A percentile compares a stretch with the other conserved stretches of the same genome.
phyloP scores from a whole-genome alignment of 805 yeast genomes.

The Suhomyces faveliae region DNA sequence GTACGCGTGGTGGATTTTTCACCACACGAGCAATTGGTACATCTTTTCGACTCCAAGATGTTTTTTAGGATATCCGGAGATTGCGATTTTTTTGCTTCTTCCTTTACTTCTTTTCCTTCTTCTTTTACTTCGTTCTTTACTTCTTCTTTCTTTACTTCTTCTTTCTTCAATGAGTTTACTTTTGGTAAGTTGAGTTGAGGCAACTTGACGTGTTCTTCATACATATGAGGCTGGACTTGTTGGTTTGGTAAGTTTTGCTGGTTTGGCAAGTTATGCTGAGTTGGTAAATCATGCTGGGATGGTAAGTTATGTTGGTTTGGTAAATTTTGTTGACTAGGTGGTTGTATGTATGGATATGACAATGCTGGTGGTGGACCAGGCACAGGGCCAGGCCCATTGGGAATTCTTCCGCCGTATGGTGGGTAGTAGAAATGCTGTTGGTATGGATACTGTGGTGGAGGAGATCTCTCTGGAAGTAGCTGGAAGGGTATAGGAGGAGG shows the following conservation, averaged over 20 bases:
- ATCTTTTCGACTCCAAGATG: not conserved
- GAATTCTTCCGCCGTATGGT: conserved; percentile 35
- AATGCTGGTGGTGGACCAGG: conserved; percentile 41
- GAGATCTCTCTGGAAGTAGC: conserved; percentile 2
- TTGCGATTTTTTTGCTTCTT: not conserved
- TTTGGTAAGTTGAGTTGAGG: conserved; percentile 11
- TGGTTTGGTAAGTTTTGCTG: too few species aligned
- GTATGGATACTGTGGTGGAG: conserved; percentile 9
- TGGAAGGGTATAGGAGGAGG: conserved; percentile 1
- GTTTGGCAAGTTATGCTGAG: too few species aligned
- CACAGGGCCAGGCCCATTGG: conserved; percentile 43
- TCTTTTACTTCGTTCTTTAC: too few species aligned
- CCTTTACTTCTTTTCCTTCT: not conserved
- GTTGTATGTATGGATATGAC: not conserved
- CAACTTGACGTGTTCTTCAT: conserved; percentile 10
- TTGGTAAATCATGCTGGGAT: too few species aligned
- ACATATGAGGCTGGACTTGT: not conserved
- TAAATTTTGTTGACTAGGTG: too few species aligned
- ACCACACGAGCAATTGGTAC: not conserved
- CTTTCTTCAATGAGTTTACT: not conserved
- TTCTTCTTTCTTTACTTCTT: not conserved
- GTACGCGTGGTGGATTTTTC: not conserved
- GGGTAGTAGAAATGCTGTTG: conserved; percentile 25
- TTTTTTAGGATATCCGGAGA: not conserved
- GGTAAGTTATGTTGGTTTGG: too few species aligned